Percentiles rank a stretch among this genome's conserved stretches.
These are phyloP conservation scores for Tulasnella sp. DNA, from an alignment of 768 basidiomycete genomes.

Conservation along the genomic window DNA sequence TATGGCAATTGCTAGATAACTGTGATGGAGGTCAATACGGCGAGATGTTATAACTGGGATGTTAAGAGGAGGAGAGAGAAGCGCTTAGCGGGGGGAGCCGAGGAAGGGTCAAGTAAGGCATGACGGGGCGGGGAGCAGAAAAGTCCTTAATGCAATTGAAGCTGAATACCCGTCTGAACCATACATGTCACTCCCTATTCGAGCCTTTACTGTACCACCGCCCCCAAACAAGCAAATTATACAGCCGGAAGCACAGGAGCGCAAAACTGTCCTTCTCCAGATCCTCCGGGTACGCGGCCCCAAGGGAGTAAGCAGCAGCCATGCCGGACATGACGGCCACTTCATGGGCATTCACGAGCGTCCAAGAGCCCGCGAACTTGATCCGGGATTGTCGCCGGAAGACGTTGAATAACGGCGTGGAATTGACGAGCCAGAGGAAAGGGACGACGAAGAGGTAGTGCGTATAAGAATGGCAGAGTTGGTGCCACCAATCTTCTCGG, in stretches of 20 bases:
- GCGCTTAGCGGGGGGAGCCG: constrained; percentile 14
- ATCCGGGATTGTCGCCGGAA: constrained; percentile 25
- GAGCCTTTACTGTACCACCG: constrained; percentile 20
- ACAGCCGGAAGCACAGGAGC: constrained; percentile 1
- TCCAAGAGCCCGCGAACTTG: constrained; percentile 40
- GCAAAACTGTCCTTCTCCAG: constrained; percentile 32
- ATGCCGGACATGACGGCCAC: constrained; percentile 43
- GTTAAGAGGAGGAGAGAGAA: constrained; percentile 71
- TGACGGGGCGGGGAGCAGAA: not conserved
- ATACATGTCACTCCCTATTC: not conserved
- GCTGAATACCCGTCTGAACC: constrained; percentile 2
- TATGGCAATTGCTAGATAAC: constrained; percentile 42
- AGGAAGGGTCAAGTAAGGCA: not conserved
- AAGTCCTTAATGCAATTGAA: not conserved
- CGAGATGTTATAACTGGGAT: constrained; percentile 94
- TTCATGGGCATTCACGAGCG: constrained; percentile 38
- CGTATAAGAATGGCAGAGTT: constrained; percentile 21
- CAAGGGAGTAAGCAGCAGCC: constrained; percentile 41
- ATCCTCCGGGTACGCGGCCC: constrained; percentile 39
- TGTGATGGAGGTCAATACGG: constrained; percentile 93
- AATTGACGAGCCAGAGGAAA: constrained; percentile 10
- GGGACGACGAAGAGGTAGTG: constrained; percentile 41
- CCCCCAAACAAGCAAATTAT: not conserved
- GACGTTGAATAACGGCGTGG: not conserved
- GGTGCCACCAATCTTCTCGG: constrained; percentile 29